Base-by-base conservation (phyloP, 2,329 filamentous ascomycete genomes). In the Pseudogymnoascus sp. region DNA sequence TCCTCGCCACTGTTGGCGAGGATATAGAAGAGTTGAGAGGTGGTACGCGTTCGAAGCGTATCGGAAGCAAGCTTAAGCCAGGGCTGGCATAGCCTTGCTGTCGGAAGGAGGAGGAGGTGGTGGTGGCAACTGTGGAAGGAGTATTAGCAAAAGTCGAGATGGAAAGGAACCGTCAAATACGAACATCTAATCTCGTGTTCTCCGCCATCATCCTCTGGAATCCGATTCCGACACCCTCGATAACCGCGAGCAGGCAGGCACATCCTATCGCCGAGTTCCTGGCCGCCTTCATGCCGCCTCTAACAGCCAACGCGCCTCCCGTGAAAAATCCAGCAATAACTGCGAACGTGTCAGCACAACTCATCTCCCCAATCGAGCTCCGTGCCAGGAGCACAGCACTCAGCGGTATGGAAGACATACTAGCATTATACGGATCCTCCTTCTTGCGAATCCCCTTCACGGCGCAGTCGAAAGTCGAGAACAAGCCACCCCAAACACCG, bases 361-460 rank as follows among this genome's bases (percentile, higher is more conserved):
- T 12, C 39, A 21, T 29, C 14, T 3, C n/a, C 23, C 16, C 31
- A 26, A 42, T n/a, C 16, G 2, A 26, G 5, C 16, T 34, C 5
- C 1, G 26, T 36, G 26, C 60, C 36, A 63, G 60, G 1, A 54
- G 47, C 47, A 54, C 23, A 54, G 47, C 47, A 31, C 23, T 16
- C 47, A 5, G 2, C 14, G 31, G 63, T 36, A 62, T 42, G 34
- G 4, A 40, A 36, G 79, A 79, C 80, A 59, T 78, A 82, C 79
- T 97, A 72, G 93, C 92, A 79, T 97, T 97, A 81, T 92, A 97
- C 12, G 95, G 92, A 75, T 97, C 95, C 77, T 99, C 95, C 87
- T 97, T 97, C 83, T 95, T 91, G 68, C 92, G 82, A 64, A 93
- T 80, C 64, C 93, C 93, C 83, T 97, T 99, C 67, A 97, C 90